phyloP scores from a whole-genome alignment of 768 basidiomycete genomes.

The Rhodotorula kratochvilovae region DNA sequence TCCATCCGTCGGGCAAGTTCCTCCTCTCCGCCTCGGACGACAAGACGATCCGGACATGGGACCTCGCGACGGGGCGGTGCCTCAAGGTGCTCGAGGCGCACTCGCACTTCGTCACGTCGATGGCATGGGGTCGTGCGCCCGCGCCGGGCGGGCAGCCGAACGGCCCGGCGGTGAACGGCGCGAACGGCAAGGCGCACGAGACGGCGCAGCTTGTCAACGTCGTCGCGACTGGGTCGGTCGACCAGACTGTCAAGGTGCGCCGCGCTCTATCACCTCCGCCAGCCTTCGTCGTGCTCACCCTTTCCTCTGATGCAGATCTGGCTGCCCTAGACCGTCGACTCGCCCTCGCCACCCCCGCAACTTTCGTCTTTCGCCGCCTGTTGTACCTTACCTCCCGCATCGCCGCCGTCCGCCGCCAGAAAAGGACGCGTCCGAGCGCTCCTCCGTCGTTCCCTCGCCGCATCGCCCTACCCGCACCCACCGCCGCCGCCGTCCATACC shows the following conservation, averaged over 20 bases:
- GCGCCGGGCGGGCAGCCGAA: conserved; percentile 31
- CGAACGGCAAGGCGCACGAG: conserved; percentile 23
- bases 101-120: conserved; percentile 53
- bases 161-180: conserved; percentile 22
- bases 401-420: no score
- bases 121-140: conserved; percentile 41
- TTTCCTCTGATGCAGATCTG: conserved; percentile 9
- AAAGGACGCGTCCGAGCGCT: no score
- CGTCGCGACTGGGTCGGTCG: conserved; percentile 54
- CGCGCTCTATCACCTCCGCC: background rate
- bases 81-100: conserved; percentile 83
- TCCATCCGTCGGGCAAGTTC: conserved; percentile 84
- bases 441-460: no score
- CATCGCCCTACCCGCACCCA: no score
- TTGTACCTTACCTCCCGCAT: no score
- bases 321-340: conserved; percentile 8
- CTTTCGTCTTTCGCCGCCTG: background rate
- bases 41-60: conserved; percentile 87
- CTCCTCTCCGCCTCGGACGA: conserved; percentile 89
- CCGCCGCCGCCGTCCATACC: background rate
- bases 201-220: conserved; percentile 52
- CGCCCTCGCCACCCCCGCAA: background rate
- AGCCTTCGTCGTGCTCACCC: background rate
- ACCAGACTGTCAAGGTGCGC: conserved; percentile 50
- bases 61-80: conserved; percentile 75